Percentiles rank a stretch among this genome's conserved stretches.
These are phyloP conservation scores for Scheffersomyces stipitis DNA, from an alignment of 805 yeast species.

Conservation along the genomic window DNA sequence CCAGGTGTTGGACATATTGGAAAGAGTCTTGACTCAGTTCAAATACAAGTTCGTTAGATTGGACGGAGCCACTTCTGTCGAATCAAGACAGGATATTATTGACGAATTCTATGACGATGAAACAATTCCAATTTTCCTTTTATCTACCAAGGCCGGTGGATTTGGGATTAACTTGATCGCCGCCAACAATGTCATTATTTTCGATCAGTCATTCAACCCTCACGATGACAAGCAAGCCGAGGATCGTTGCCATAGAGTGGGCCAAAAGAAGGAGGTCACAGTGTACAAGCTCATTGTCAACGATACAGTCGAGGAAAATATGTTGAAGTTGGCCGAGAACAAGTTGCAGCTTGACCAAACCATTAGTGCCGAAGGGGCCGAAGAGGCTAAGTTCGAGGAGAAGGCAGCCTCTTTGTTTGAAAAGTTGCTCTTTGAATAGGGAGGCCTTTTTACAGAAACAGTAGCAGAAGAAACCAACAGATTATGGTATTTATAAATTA, in stretches of 20 bases:
- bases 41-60: constrained; percentile 74
- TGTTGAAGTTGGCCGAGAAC: constrained; percentile 80
- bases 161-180: constrained; percentile 96
- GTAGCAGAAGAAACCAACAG: no score
- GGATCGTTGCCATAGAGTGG: constrained; percentile 97
- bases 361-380: constrained; percentile 46
- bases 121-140: constrained; percentile 77
- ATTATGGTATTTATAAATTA: no score
- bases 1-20: constrained; percentile 86
- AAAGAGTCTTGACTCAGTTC: constrained; percentile 63
- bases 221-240: constrained; percentile 99
- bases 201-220: constrained; percentile 94
- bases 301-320: constrained; percentile 86
- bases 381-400: constrained; percentile 47
- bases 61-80: constrained; percentile 94
- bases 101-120: constrained; percentile 85
- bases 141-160: constrained; percentile 98
- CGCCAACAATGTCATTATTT: constrained; percentile 88
- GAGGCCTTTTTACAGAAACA: no score
- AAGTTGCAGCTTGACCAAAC: constrained; percentile 81
- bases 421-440: constrained; percentile 39
- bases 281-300: constrained; percentile 74
- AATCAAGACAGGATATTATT: constrained; percentile 86
- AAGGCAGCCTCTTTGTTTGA: constrained; percentile 55
- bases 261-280: constrained; percentile 81